Conservation (phyloP, 2,329 filamentous ascomycete species). For the Thermoascus crustaceus region DNA sequence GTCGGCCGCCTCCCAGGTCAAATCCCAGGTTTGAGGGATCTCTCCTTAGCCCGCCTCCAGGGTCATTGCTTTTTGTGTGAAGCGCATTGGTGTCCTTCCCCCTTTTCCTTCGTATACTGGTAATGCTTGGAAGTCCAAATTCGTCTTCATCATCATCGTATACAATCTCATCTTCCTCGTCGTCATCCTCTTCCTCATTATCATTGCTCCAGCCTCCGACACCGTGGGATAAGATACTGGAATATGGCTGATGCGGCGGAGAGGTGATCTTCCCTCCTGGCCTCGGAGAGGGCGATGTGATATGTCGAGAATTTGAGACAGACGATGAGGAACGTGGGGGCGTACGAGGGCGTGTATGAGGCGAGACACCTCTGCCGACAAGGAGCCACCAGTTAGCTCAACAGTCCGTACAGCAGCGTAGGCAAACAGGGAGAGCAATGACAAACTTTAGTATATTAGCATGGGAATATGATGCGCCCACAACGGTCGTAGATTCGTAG, state of each 20-base stretch:
- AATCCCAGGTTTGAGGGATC: slow-evolving; percentile 21
- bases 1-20: slow-evolving; percentile 38
- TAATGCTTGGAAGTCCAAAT: slow-evolving; percentile 86
- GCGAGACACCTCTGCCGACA: slow-evolving; percentile 22
- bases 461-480: slow-evolving; percentile 93
- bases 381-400: slow-evolving; percentile 10
- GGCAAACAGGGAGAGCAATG: slow-evolving; percentile 52
- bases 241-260: slow-evolving; percentile 65
- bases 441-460: slow-evolving; percentile 88
- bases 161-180: slow-evolving; percentile 61
- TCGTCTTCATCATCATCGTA: slow-evolving; percentile 90
- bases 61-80: slow-evolving; percentile 37
- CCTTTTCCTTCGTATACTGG: slow-evolving; percentile 74
- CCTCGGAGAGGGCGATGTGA: slow-evolving; percentile 45
- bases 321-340: slow-evolving; percentile 57
- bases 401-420: slow-evolving; percentile 8
- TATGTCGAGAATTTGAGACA: slow-evolving; percentile 45
- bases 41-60: slow-evolving; percentile 24
- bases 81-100: slow-evolving; percentile 34
- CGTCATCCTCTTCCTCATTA: slow-evolving; percentile 58
- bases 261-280: slow-evolving; percentile 23
- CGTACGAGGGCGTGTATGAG: slow-evolving; percentile 62
- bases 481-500: slow-evolving; percentile 63
- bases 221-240: slow-evolving; percentile 70
- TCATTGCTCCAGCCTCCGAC: slow-evolving; percentile 75